phyloP scores from a whole-genome alignment of 768 basidiomycete genomes.

The Termitomyces titanicus region DNA sequence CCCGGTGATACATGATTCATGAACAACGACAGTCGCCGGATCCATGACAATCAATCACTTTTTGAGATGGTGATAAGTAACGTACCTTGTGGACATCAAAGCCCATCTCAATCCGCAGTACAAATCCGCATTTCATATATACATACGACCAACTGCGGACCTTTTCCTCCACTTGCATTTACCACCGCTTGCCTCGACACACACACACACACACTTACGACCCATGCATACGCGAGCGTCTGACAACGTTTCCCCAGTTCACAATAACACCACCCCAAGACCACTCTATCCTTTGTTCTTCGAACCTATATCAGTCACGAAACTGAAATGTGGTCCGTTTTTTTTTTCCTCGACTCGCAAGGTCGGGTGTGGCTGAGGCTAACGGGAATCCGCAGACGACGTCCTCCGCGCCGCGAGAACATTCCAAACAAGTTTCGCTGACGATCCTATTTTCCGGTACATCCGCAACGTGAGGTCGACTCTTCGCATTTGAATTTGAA shows the following conservation, averaged over 20 bases:
- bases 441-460: conserved; percentile 20
- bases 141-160: not conserved
- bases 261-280: not conserved
- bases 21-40: too few relatives aligned
- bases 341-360: too few relatives aligned
- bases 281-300: not conserved
- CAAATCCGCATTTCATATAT: not conserved
- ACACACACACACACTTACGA: not conserved
- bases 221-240: not conserved
- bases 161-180: not conserved
- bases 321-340: conserved; percentile 5
- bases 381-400: too few relatives aligned
- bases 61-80: too few relatives aligned
- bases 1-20: not conserved
- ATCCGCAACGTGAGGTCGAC: conserved; percentile 10
- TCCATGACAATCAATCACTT: too few relatives aligned
- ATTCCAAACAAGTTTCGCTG: conserved; percentile 11
- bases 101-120: not conserved
- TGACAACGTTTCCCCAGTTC: not conserved
- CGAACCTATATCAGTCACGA: not conserved
- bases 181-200: not conserved
- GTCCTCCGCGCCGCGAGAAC: conserved; percentile 17
- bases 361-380: too few relatives aligned
- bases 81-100: too few relatives aligned
- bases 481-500: too few relatives aligned